These are phyloP conservation scores for Lipomyces starkeyi DNA, from an alignment of 805 yeast genomes.

Conservation along the genomic window DNA sequence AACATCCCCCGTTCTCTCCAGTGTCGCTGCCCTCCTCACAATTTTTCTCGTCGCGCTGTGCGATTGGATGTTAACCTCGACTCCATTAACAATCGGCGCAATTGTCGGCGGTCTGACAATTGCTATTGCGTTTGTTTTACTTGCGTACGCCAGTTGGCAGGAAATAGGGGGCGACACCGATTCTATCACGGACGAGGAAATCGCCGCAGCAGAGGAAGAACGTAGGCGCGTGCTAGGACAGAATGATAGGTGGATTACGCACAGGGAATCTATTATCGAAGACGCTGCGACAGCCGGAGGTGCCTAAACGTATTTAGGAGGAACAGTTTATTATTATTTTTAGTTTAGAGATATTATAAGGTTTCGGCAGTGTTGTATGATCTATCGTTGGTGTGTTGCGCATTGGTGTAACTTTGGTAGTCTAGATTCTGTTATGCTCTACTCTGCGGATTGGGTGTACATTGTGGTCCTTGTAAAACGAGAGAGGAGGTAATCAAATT, in stretches of 20 bases:
- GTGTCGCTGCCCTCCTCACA: slow-evolving; percentile 70
- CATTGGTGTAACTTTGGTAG: background rate
- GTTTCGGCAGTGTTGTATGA: background rate
- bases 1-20: slow-evolving; percentile 81
- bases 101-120: slow-evolving; percentile 72
- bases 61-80: slow-evolving; percentile 73
- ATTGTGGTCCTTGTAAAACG: background rate
- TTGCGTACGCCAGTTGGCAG: slow-evolving; percentile 53
- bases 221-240: slow-evolving; percentile 6
- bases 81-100: slow-evolving; percentile 60
- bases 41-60: slow-evolving; percentile 79
- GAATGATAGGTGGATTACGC: slow-evolving; percentile 18
- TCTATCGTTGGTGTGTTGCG: background rate
- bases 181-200: slow-evolving; percentile 28
- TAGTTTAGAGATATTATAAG: background rate
- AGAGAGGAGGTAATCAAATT: background rate
- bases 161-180: slow-evolving; percentile 35
- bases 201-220: slow-evolving; percentile 11
- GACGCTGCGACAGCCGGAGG: slow-evolving; percentile 14
- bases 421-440: too few species aligned
- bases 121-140: slow-evolving; percentile 67
- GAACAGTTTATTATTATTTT: background rate
- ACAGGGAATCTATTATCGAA: slow-evolving; percentile 15
- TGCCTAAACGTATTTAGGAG: background rate
- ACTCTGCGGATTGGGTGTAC: too few species aligned